Evolutionary conservation across 2,329 filamentous ascomycete genomes (phyloP).

Genomic region (Pestalotiopsis sp.): DNA sequence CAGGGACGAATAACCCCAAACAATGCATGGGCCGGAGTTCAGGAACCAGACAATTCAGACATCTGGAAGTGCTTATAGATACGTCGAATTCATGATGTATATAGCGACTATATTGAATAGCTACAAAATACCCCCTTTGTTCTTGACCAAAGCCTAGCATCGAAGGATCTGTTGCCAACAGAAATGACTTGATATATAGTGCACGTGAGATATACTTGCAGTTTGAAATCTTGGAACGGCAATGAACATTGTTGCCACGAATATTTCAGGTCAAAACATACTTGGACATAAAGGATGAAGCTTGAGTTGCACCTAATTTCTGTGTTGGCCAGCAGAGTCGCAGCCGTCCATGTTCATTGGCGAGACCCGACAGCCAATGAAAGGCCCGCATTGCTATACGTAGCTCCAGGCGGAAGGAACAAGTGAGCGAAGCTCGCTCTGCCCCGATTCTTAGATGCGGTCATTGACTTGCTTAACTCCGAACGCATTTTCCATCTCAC

Average conservation of each 20-base stretch:
- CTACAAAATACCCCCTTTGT: constrained; percentile 5
- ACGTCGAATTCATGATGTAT: neutral
- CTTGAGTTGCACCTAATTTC: too few species aligned
- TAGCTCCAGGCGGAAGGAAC: neutral
- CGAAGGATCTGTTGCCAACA: neutral
- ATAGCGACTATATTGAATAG: neutral
- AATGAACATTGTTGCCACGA: too few species aligned
- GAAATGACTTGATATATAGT: neutral
- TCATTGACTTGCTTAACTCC: constrained; percentile 7
- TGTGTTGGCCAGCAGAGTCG: neutral
- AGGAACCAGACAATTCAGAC: neutral
- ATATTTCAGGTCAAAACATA: too few species aligned
- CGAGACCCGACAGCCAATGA: neutral
- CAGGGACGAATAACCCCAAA: neutral
- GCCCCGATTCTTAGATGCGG: neutral
- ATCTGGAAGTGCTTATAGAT: neutral
- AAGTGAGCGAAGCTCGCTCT: neutral
- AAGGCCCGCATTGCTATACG: neutral
- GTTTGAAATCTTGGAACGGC: too few species aligned
- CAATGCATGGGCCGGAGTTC: constrained; percentile 1
- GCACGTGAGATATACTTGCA: too few species aligned
- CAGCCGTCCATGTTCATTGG: neutral
- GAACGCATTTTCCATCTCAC: neutral
- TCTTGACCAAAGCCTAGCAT: neutral
- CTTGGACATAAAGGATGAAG: too few species aligned